phyloP scores from a whole-genome alignment of 2,329 filamentous ascomycete genomes.

The Alternaria hordeiaustralica region DNA sequence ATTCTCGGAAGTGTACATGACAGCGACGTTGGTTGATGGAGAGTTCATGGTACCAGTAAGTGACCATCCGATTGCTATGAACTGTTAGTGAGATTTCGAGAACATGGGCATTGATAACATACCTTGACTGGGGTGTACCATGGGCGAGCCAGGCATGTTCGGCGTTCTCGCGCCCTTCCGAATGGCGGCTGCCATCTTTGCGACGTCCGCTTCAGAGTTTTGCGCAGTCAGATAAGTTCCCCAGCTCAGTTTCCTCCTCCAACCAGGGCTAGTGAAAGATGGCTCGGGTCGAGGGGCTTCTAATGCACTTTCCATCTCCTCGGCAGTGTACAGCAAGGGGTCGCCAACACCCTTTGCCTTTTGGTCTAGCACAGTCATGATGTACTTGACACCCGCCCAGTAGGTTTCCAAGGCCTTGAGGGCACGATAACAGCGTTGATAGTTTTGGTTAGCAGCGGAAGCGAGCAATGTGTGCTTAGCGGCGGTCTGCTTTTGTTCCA shows the following conservation, averaged over 20 bases:
- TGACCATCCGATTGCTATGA: slow-evolving; percentile 76
- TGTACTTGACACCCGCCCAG: slow-evolving; percentile 88
- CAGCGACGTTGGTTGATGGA: slow-evolving; percentile 79
- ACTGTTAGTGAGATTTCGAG: slow-evolving; percentile 14
- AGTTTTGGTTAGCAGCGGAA: slow-evolving; percentile 83
- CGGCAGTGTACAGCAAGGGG: slow-evolving; percentile 67
- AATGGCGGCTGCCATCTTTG: slow-evolving; percentile 42
- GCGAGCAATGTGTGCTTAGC: slow-evolving; percentile 77
- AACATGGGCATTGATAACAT: background rate
- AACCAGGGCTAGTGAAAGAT: slow-evolving; percentile 59
- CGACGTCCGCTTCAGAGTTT: slow-evolving; percentile 35
- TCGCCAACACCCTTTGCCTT: slow-evolving; percentile 88
- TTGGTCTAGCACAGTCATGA: slow-evolving; percentile 83
- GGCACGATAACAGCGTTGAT: slow-evolving; percentile 84
- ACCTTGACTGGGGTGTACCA: slow-evolving; percentile 60
- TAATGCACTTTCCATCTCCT: slow-evolving; percentile 78
- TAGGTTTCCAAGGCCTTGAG: slow-evolving; percentile 81
- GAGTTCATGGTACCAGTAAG: slow-evolving; percentile 88
- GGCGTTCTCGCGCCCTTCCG: slow-evolving; percentile 35
- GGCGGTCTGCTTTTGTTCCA: slow-evolving; percentile 52
- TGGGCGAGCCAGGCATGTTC: slow-evolving; percentile 53
- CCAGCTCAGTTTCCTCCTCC: slow-evolving; percentile 57
- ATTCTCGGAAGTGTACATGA: slow-evolving; percentile 72
- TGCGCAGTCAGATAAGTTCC: slow-evolving; percentile 50
- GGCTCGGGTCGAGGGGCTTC: slow-evolving; percentile 60